phyloP scores from a whole-genome alignment of 495 filamentous ascomycete species.

The Neurospora sp. region DNA sequence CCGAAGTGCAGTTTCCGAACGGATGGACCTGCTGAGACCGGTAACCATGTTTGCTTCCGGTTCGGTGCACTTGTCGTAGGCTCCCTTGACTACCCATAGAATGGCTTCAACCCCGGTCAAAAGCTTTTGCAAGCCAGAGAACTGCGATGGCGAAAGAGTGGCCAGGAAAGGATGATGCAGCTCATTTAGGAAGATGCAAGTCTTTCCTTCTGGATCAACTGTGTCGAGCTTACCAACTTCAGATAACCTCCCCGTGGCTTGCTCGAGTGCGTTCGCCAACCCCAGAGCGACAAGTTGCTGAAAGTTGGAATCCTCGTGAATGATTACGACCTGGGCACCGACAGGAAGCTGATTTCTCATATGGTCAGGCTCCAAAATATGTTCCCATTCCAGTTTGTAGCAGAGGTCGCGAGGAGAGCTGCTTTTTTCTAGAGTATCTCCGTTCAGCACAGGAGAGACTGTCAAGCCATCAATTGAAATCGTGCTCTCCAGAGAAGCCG shows the following conservation, averaged over 20 bases:
- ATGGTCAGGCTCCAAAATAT: constrained; percentile 23
- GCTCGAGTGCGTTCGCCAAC: constrained; percentile 30
- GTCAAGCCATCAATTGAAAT: constrained; percentile 29
- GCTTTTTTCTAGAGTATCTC: constrained; percentile 16
- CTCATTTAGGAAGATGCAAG: constrained; percentile 33
- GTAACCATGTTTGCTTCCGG: constrained; percentile 45
- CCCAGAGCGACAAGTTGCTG: constrained; percentile 34
- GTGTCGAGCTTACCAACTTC: constrained; percentile 23
- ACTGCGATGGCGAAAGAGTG: constrained; percentile 24
- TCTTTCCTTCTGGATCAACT: constrained; percentile 24
- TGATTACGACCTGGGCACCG: constrained; percentile 31
- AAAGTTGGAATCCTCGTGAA: constrained; percentile 32
- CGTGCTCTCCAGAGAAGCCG: constrained; percentile 21
- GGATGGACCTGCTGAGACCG: constrained; percentile 42
- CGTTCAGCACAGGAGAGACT: constrained; percentile 32
- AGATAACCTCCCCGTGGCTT: constrained; percentile 26
- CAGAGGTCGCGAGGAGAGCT: constrained; percentile 29
- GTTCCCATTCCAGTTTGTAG: constrained; percentile 47
- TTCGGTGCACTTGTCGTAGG: constrained; percentile 27
- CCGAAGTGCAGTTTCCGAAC: constrained; percentile 42
- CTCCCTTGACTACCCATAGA: constrained; percentile 43
- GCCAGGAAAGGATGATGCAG: constrained; percentile 34
- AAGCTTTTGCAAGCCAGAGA: constrained; percentile 28
- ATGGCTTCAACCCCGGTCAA: constrained; percentile 28
- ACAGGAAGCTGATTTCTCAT: constrained; percentile 6